A percentile compares a stretch with the other conserved stretches of the same genome.
Evolutionary conservation across 805 yeast genomes (phyloP).

Genomic region (Candida ulmi): DNA sequence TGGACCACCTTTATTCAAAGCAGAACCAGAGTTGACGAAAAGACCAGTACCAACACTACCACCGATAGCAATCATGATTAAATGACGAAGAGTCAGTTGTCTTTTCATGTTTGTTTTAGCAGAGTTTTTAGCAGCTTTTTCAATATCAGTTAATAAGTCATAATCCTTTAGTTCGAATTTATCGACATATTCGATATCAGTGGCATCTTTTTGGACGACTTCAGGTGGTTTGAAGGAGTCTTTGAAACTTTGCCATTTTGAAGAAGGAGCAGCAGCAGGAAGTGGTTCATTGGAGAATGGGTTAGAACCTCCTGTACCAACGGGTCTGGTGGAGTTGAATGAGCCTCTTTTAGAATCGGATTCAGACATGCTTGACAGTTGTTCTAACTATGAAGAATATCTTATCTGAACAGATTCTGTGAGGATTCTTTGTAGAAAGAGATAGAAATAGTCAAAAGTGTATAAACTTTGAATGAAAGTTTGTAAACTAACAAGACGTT

Average conservation of each 20-base stretch:
- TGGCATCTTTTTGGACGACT: background rate
- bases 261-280: background rate
- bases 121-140: slow-evolving; percentile 31
- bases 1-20: slow-evolving; percentile 56
- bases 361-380: background rate
- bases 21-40: slow-evolving; percentile 59
- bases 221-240: slow-evolving; percentile 41
- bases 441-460: background rate
- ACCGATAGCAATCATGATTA: slow-evolving; percentile 74
- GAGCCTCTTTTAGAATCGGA: background rate
- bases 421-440: no score
- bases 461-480: no score
- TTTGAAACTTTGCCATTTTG: slow-evolving; percentile 22
- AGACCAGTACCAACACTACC: slow-evolving; percentile 72
- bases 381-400: no score
- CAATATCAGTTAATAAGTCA: slow-evolving; percentile 29
- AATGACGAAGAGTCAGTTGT: slow-evolving; percentile 42
- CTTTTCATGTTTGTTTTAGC: slow-evolving; percentile 31
- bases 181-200: slow-evolving; percentile 11
- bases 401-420: no score
- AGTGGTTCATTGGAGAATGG: background rate
- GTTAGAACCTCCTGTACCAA: background rate
- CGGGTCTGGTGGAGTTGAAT: background rate
- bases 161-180: slow-evolving; percentile 16
- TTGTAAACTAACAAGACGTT: no score